These are phyloP conservation scores for Salix caprea DNA, from an alignment of 345 rosid species.

Conservation along the genomic window DNA sequence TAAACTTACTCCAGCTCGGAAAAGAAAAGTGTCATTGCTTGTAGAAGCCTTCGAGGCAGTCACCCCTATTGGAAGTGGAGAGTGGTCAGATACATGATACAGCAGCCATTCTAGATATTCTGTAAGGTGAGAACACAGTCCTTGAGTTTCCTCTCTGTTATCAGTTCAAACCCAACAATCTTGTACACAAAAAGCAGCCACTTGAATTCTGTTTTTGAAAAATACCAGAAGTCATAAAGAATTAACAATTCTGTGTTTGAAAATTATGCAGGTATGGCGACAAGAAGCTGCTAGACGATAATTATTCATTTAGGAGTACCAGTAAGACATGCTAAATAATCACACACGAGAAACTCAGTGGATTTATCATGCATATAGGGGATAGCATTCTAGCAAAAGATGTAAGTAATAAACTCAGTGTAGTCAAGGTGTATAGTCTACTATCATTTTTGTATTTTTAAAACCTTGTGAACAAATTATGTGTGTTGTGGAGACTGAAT, in stretches of 20 bases:
- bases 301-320: not conserved
- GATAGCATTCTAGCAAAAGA: not conserved
- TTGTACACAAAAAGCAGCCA: not conserved
- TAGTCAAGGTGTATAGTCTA: not conserved
- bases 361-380: not conserved
- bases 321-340: not conserved
- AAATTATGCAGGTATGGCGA: not conserved
- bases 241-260: not conserved
- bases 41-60: constrained; percentile 88
- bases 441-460: not conserved
- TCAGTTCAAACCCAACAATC: not conserved
- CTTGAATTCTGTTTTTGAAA: not conserved
- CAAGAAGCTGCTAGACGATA: not conserved
- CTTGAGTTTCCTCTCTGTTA: not conserved
- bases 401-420: not conserved
- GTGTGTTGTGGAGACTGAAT: not conserved
- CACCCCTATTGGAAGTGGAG: constrained; percentile 33
- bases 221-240: not conserved
- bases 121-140: not conserved
- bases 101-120: not conserved
- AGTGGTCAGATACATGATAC: not conserved
- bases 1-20: constrained; percentile 71
- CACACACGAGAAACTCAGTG: not conserved
- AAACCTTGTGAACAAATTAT: no score
- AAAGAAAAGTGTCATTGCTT: constrained; percentile 70